Evolutionary conservation across 306 rosid species (phyloP).

Genomic region (Prunus mongolica): DNA sequence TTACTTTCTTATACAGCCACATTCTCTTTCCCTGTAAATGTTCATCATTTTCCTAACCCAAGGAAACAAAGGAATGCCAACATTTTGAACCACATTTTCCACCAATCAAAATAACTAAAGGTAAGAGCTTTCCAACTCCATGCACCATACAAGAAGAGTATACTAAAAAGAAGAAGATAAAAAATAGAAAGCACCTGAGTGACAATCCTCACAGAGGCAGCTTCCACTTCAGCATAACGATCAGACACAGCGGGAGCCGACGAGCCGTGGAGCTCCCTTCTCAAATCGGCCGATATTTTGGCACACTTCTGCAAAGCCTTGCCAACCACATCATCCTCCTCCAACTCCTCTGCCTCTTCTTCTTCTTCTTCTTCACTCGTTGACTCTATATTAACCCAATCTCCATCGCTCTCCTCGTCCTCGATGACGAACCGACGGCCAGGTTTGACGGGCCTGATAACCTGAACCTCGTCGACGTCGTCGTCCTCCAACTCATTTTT

Average conservation of each 20-base stretch:
- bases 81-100: neutral
- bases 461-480: conserved; percentile 32
- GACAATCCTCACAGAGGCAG: conserved; percentile 79
- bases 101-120: neutral
- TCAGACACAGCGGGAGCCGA: conserved; percentile 47
- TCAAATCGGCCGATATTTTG: conserved; percentile 78
- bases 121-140: neutral
- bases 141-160: neutral
- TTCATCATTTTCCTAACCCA: neutral
- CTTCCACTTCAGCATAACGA: conserved; percentile 75
- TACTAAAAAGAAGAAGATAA: neutral
- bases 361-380: conserved; percentile 44
- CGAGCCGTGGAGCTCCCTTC: conserved; percentile 65
- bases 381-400: conserved; percentile 38
- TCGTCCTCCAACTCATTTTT: conserved; percentile 56
- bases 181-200: conserved; percentile 52
- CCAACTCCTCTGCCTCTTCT: conserved; percentile 18
- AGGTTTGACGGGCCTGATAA: conserved; percentile 30
- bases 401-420: conserved; percentile 60
- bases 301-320: conserved; percentile 88
- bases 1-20: neutral
- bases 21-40: neutral
- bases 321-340: conserved; percentile 66
- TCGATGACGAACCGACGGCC: conserved; percentile 73
- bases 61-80: neutral